These are phyloP conservation scores for Dothiorella sarmentorum DNA, from an alignment of 2,329 filamentous ascomycete genomes.

Conservation along the genomic window DNA sequence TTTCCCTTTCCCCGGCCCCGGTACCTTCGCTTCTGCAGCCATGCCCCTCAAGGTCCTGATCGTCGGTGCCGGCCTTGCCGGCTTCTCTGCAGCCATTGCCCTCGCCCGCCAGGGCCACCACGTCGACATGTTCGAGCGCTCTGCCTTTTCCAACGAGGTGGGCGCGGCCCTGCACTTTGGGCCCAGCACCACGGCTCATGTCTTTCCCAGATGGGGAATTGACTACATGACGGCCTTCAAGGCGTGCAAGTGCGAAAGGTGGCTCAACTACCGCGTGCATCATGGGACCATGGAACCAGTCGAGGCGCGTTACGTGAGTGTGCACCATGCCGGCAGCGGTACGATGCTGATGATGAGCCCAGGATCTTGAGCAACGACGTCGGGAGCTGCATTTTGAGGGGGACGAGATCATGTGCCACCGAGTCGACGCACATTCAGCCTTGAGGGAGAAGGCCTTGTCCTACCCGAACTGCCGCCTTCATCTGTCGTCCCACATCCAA, in stretches of 20 bases:
- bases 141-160: slow-evolving; percentile 38
- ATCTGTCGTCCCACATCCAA: not conserved
- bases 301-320: not conserved
- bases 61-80: slow-evolving; percentile 26
- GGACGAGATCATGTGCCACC: slow-evolving; percentile 10
- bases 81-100: slow-evolving; percentile 25
- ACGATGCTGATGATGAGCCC: not conserved
- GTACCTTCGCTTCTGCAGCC: not conserved
- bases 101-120: slow-evolving; percentile 24
- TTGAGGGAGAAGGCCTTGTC: slow-evolving; percentile 1
- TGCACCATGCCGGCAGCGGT: too few species aligned
- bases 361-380: not conserved
- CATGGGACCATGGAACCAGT: not conserved
- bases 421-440: slow-evolving; percentile 3
- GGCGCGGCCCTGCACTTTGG: slow-evolving; percentile 43
- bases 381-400: slow-evolving; percentile 11
- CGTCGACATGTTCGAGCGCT: slow-evolving; percentile 27
- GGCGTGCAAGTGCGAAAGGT: slow-evolving; percentile 18
- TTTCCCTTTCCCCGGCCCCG: not conserved
- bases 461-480: not conserved
- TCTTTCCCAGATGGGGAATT: slow-evolving; percentile 36
- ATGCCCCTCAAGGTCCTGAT: slow-evolving; percentile 21
- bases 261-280: slow-evolving; percentile 11
- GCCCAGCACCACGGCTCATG: slow-evolving; percentile 35
- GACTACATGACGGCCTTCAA: slow-evolving; percentile 23